Base-by-base conservation (phyloP, 164 flowering plant species). In the Kingdonia uniflora region DNA sequence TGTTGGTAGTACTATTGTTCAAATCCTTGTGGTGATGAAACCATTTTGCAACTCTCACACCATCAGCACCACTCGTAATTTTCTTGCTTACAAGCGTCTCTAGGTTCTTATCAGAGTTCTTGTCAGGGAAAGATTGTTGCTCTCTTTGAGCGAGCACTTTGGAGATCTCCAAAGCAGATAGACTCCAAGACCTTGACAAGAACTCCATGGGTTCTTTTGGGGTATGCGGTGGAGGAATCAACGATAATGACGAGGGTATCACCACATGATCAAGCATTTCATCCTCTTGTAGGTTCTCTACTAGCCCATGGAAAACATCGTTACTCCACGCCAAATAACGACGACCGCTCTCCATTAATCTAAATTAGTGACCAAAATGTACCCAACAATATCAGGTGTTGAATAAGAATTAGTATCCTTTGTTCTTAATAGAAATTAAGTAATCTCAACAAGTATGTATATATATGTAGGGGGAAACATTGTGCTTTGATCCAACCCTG, bases 201-300 rank as follows among this genome's bases (percentile, higher is more conserved):
- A 87, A 92, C 60, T 87, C 96, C 84, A 92, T 84, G 11, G 94
- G 88, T 71, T 92, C 98, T 13, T 66, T 78, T 10, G 94, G 96
- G 39, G 98, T 92, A 54, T 78, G 74, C n/a, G 96, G 96, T 29
- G 80, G 87, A 49, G 87, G 76, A 15, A 91, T 74, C 11, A 58
- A 56, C 0, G 80, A 76, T 35, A 76, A 23, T 0, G 67, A 49
- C 16, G 46, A 48, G 20, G 74, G 47, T 2, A 20, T 48, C 14
- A 49, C 54, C 29, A 20, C 23, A 0, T n/a, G n/a, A 0, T 54
- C 65, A 45, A 22, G 52, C 46, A 66, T 81, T 26, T 64, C 75
- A 14, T 67, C 74, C 42, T 68, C 82, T 16, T 68, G 78, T 16
- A 62, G 41, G 26, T 65, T 47, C 49, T 61, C 68, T 51, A n/a